A percentile compares a stretch with the other conserved stretches of the same genome.
Evolutionary conservation across 1,284 basidiomycete species (phyloP).

Genomic region (Cutaneotrichosporon sp.): DNA sequence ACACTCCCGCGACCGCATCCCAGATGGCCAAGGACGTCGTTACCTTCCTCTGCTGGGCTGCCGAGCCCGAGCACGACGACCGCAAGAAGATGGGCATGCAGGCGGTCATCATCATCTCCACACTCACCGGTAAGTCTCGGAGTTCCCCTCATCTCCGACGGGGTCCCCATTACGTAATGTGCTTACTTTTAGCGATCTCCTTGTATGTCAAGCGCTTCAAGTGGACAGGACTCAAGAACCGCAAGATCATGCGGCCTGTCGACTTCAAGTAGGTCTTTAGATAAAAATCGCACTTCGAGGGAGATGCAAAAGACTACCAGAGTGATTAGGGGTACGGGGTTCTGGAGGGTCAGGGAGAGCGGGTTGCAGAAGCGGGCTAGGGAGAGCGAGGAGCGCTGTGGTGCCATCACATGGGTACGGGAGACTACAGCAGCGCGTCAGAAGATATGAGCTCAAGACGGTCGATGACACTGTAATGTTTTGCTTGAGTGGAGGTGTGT

Average conservation of each 20-base stretch:
- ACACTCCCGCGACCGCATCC: slow-evolving; percentile 94
- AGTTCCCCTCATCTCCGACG: no score
- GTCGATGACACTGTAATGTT: no score
- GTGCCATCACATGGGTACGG: no score
- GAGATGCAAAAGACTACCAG: slow-evolving; percentile 8
- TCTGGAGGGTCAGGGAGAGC: neutral
- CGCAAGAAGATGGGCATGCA: slow-evolving; percentile 89
- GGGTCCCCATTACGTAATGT: no score
- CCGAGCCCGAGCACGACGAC: slow-evolving; percentile 97
- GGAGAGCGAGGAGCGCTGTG: no score
- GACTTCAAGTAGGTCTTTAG: slow-evolving; percentile 1
- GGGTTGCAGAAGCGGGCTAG: no score
- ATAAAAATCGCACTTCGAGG: slow-evolving; percentile 3
- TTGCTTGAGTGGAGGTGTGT: no score
- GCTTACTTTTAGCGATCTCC: neutral
- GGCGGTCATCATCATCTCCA: slow-evolving; percentile 83
- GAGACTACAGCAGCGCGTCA: no score
- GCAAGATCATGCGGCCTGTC: slow-evolving; percentile 10
- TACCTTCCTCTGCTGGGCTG: slow-evolving; percentile 89
- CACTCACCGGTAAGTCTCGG: slow-evolving; percentile 56
- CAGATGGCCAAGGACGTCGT: slow-evolving; percentile 99
- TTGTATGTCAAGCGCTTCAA: slow-evolving; percentile 5
- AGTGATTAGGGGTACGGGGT: neutral
- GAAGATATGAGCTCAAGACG: no score
- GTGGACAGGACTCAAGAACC: slow-evolving; percentile 5